Base-by-base conservation (phyloP, 129 eudicot species). In the Logfia minima region DNA sequence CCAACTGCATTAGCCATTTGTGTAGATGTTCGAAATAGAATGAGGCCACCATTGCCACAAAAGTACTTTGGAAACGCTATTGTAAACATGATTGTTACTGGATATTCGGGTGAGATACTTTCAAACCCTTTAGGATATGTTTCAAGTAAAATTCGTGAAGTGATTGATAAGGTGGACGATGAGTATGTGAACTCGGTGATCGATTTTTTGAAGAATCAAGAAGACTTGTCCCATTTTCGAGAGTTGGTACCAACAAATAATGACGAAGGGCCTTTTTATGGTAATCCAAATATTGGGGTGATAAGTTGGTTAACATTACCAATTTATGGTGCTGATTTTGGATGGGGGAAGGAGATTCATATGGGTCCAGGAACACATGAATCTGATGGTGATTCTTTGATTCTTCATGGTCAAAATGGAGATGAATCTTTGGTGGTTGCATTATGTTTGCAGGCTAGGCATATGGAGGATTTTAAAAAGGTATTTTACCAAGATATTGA, bases 1-100 rank as follows among this genome's bases (percentile, higher is more conserved):
- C 78, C 79, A 26, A 82, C 92, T 0, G 29, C 68, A 1, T 45
- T 86, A 14, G 72, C 79, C 5, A 45, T 85, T 17, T 37, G 73
- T 18, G 77, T 88, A 0, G 86, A 88, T 45, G 18, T 71, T n/a
- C 70, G 92, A 55, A 77, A 26, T n/a, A 85, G 86, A 13, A 77
- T 90, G 81, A 55, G 77, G 34, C 89, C 96, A 39, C 87, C 89
- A 0, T 63, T 90, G 74, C 93, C 93, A 14, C 58, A 52, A 55
- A 78, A 72, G 29, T 90, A 82, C 80, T 90, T 88, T n/a, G 93
- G 96, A 48, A 88, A 88, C 24, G 96, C 79, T 8, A 80, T 90
- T 8, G 55, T 88, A 3, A 80, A 82, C 17, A 84, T 86, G 53
- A 60, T 77, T 16, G 93, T 85, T 29, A 68, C 64, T 0, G 77